phyloP scores from a whole-genome alignment of 2,329 filamentous ascomycete species.

The Calonectria crousiana region DNA sequence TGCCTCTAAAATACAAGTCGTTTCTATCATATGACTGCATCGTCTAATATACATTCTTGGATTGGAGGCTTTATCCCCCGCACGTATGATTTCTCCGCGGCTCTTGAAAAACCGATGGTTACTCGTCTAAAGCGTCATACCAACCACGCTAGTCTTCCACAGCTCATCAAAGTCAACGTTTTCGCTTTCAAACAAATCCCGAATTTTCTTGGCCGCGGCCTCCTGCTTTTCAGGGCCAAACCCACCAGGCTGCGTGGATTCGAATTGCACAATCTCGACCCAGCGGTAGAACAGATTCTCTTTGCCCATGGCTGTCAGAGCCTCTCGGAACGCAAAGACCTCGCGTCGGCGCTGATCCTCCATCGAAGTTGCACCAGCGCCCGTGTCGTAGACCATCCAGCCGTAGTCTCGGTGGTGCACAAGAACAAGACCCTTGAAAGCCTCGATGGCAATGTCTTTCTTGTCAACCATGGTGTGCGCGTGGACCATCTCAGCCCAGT shows the following conservation, averaged over 20 bases:
- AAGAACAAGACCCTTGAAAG: constrained; percentile 78
- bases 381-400: constrained; percentile 73
- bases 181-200: constrained; percentile 79
- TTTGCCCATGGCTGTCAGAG: constrained; percentile 80
- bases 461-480: constrained; percentile 78
- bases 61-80: neutral
- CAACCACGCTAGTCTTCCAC: constrained; percentile 69
- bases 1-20: neutral
- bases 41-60: constrained; percentile 5
- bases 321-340: constrained; percentile 84
- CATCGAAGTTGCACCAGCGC: constrained; percentile 63
- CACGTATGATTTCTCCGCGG: neutral
- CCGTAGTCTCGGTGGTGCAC: constrained; percentile 76
- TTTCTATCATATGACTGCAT: neutral
- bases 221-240: constrained; percentile 82
- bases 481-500: constrained; percentile 83
- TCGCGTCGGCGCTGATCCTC: constrained; percentile 78
- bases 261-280: constrained; percentile 93
- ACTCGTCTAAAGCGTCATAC: neutral
- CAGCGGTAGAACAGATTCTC: constrained; percentile 91
- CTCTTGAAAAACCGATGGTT: neutral
- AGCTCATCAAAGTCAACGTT: constrained; percentile 87
- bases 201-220: constrained; percentile 78
- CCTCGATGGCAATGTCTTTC: constrained; percentile 70
- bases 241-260: constrained; percentile 81